Evolutionary conservation across 305 asterid genomes (phyloP).

Genomic region (Solanum hybrid): DNA sequence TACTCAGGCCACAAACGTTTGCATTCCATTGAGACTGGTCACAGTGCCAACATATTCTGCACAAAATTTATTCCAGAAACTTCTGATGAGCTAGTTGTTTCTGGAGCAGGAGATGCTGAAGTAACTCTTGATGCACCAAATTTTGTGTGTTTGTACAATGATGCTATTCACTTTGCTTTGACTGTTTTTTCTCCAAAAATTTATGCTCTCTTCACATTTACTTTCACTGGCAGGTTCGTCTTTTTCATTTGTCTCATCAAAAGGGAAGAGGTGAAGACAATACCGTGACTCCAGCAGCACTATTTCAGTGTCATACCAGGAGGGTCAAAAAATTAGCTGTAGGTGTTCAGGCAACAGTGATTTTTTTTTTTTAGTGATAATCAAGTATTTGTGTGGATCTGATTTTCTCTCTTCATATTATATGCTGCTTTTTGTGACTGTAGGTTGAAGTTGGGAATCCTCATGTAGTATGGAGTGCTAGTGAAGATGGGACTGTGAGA

Average conservation of each 20-base stretch:
- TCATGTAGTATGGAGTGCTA: constrained; percentile 98
- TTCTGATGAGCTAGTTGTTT: constrained; percentile 82
- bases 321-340: constrained; percentile 96
- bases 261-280: constrained; percentile 51
- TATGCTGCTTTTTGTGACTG: constrained; percentile 5
- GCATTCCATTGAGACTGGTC: constrained; percentile 93
- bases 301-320: constrained; percentile 82
- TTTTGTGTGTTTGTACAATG: not conserved
- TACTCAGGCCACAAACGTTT: constrained; percentile 59
- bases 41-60: constrained; percentile 89
- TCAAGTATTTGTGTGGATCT: not conserved
- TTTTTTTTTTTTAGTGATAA: not conserved
- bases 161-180: not conserved
- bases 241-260: constrained; percentile 68
- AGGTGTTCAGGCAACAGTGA: constrained; percentile 24
- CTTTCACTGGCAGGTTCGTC: constrained; percentile 66
- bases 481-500: constrained; percentile 99
- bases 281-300: constrained; percentile 49
- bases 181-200: not conserved
- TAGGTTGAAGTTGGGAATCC: constrained; percentile 98
- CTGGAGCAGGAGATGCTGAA: constrained; percentile 99
- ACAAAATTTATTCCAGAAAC: constrained; percentile 95
- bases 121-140: constrained; percentile 33
- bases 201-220: not conserved
- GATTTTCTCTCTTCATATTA: not conserved